Evolutionary conservation across 2,329 filamentous ascomycete genomes (phyloP), one percentile per base, ranked within the genome.

Genomic region (Penicillium rolfsii): DNA sequence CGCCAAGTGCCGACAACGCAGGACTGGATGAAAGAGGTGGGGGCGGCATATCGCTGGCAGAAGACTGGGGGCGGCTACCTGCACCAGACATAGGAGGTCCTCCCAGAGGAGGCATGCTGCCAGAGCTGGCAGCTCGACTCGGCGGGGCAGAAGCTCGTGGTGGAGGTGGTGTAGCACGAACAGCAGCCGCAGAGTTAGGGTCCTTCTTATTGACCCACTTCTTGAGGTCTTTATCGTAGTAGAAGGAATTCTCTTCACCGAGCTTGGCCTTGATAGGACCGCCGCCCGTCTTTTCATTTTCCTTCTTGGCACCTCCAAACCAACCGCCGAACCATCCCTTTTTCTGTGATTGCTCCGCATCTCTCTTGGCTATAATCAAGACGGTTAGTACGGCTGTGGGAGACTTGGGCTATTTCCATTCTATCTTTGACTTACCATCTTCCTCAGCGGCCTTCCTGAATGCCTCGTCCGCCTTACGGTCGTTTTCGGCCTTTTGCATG

Each of bases 161-260:
- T 4, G 93, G 93, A 1, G 95, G 93, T 1, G 94, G 91, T 0
- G 93, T 88, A 1, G 88, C 87, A 50, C 81, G 79, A 28, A 81
- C 73, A n/a, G 80, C 77, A 26, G 82, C 85, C 57, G 90, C 88
- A 7, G 86, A 84, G 14, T 80, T 81, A 12, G 89, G 89, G 11
- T 87, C 87, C 74, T 97, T 97, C 82, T 97, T 97, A 81, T 99
- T 98, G 74, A 99, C 84, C 96, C 96, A 99, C 74, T 95, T 93
- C 81, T 96, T 96, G 55, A 97, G 85, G n/a, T 97, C 91, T 2
- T 93, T 90, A 73, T 99, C 95, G 71, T 95, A 99, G 67, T 94
- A 89, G 77, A 99, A 97, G 49, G 88, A 92, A 76, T 87, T 97
- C 72, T 95, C 87, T 76, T 99, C 96, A 63, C 94, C 96, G 8